Percentiles rank a stretch among this genome's conserved stretches.
These are phyloP conservation scores for Myriosclerotinia curreyana DNA, from an alignment of 2,329 filamentous ascomycete genomes.

Conservation along the genomic window DNA sequence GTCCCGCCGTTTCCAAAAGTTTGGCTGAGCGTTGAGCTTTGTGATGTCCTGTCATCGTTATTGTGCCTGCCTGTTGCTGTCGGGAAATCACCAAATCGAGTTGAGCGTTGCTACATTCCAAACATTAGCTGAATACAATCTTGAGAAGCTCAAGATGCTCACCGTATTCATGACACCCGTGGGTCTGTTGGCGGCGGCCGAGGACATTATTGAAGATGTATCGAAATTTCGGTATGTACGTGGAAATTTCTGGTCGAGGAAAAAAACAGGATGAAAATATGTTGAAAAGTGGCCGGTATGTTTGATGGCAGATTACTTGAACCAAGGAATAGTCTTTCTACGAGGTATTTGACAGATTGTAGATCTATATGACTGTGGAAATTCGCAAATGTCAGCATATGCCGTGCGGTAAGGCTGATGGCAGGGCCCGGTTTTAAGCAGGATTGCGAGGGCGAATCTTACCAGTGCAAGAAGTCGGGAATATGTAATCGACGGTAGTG, in stretches of 20 bases:
- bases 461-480: constrained; percentile 34
- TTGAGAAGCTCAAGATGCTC: constrained; percentile 40
- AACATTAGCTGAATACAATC: constrained; percentile 31
- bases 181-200: constrained; percentile 39
- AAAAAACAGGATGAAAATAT: constrained; percentile 27
- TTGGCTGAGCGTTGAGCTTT: constrained; percentile 42
- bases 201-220: constrained; percentile 42
- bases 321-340: constrained; percentile 33
- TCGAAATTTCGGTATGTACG: constrained; percentile 26
- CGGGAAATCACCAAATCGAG: constrained; percentile 43
- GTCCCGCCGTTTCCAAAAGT: constrained; percentile 45
- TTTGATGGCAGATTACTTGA: constrained; percentile 27
- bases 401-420: constrained; percentile 37
- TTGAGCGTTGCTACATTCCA: constrained; percentile 33
- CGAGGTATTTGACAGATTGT: constrained; percentile 37
- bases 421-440: constrained; percentile 31
- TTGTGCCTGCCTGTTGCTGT: constrained; percentile 36
- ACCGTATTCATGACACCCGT: constrained; percentile 42
- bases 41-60: constrained; percentile 39
- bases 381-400: constrained; percentile 38
- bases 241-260: constrained; percentile 23
- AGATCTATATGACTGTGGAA: constrained; percentile 40
- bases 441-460: constrained; percentile 31
- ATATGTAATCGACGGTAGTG: constrained; percentile 39
- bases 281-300: constrained; percentile 27